Evolutionary conservation across 1,139 yeast genomes (phyloP), one percentile per base, ranked within the genome.

Genomic region (Blastobotrys ciferrii): DNA sequence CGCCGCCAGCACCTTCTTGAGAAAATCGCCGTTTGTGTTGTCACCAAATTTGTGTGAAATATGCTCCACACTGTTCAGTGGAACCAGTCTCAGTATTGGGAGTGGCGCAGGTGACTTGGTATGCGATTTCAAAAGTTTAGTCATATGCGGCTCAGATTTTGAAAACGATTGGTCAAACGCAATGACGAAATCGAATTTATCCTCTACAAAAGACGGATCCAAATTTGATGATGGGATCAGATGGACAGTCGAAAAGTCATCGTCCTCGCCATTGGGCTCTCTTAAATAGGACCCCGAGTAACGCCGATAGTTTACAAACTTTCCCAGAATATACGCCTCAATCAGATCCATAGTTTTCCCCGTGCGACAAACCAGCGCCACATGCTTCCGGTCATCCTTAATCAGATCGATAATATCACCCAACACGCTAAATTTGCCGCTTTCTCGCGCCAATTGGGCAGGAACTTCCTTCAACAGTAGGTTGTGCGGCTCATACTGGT

Each of bases 401-500:
- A 75, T 59, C 15, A 73, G 57, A 4, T 69, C 65, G 9, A 68
- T 54, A 19, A 71, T 51, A 62, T 84, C 86, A 48, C 75, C 76
- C 52, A 88, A 68, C 1, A 84, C 87, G 51, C 75, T 75, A 67
- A 89, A 89, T 64, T 89, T 91, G 23, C 97, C 97, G 63, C 95
- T 84, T 3, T 94, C 83, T 46, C 84, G 91, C 11, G 85, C 85
- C 47, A 91, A 67, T 60, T 84, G 79, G 36, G 73, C 72, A 2
- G 95, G 92, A 56, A 85, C 82, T 57, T 89, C 96, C 63, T 84
- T 83, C 47, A 83, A 79, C 4, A 82, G 75, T 51, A 91, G 70
- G 54, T 84, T 84, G 62, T 87, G 88, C 20, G 97, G 98, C 76
- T 88, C 77, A 59, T 86, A 85, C 64, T 88, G 95, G 54, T 82